Base-by-base conservation (phyloP, 176 grass and related monocot species). In the Avena eriantha region DNA sequence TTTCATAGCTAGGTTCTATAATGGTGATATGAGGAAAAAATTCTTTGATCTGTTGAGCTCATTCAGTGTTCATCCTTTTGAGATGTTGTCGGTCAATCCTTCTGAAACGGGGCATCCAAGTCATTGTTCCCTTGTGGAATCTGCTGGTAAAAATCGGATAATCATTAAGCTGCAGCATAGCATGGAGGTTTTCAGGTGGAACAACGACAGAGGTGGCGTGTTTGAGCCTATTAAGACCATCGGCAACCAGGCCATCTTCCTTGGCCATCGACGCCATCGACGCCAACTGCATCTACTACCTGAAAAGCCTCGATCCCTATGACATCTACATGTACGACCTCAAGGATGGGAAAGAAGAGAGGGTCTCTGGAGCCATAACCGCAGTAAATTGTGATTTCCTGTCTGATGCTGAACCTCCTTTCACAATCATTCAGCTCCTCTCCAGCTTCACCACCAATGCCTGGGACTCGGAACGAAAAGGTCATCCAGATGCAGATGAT, bases 241-340 rank as follows among this genome's bases (percentile, higher is more conserved):
- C 0, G 59, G 83, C 46, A 77, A 63, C 31, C 83, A 13, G n/a
- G 83, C 73, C 1, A 31, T 84, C 41, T 76, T 84, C 57, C 19
- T 76, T 1, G 72, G 72, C 0, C 3, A 13, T 4, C 47, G 8
- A n/a, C n/a, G n/a, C n/a, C n/a, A 57, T 76, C 5, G 57, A 64
- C 2, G n/a, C 56, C 26, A 84, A 84, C 45, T 65, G 19, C 83
- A 17, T 85, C 57, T 53, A 84, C 57, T 51, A 85, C 6, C 23
- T 73, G 11, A 11, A 15, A 7, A 10, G 17, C 1, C 4, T 6
- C 12, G 0, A 23, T 19, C 5, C 13, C 0, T 58, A 0, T 0
- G 15, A 73, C 4, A 24, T 83, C 19, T 46, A 23, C 81, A 14
- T 45, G 13, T 73, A 73, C 10, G 70, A 16, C 68, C 67, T 83